Evolutionary conservation across 257 asterid genomes (phyloP), one percentile per base, ranked within the genome.

Genomic region (Solanum infundibuliforme): DNA sequence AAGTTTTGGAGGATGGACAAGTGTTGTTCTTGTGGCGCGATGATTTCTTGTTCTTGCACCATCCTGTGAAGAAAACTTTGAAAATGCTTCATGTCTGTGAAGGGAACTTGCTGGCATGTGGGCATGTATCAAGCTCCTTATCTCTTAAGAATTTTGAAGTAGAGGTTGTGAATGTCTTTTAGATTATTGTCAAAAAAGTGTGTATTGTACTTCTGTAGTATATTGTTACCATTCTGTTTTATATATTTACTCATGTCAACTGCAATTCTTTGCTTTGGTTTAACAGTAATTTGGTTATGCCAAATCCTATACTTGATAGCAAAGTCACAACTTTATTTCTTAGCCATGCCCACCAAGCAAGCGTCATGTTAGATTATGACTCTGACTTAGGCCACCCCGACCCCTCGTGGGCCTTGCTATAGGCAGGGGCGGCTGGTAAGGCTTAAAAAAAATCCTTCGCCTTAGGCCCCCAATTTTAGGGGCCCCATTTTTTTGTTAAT

Each of bases 21-120:
- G 79, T 92, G 7, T 73, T 94, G 91, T 72, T 94, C 14, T 73
- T 89, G 20, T 92, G 94, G 94, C 92, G 92, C 27, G 86, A 91
- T 3, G 76, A 86, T 77, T 35, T 75, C 32, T 75, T 88, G 11
- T 94, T 75, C 83, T 38, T 75, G 83, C 12, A 75, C 32, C 83
- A 75, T 75, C 55, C 34, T 75, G 21, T 75, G 83, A 75, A 36
- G 55, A 36, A 23, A 75, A 36, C 83, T 38, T 23, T 6, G 83
- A 75, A 75, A 38, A 6, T 0, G 21, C 12, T 36, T 23, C 0
- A 38, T 75, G 6, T 38, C 0, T 23, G 21, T 38, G 23, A 25
- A 6, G 21, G 58, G 16, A 75, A 75, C 58, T 23, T 75, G 1
- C 12, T 38, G 34, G 83, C 83, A 38, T 75, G 2, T 75, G 11